Base-by-base conservation (phyloP, 768 basidiomycete species). In the Mycena rosella region DNA sequence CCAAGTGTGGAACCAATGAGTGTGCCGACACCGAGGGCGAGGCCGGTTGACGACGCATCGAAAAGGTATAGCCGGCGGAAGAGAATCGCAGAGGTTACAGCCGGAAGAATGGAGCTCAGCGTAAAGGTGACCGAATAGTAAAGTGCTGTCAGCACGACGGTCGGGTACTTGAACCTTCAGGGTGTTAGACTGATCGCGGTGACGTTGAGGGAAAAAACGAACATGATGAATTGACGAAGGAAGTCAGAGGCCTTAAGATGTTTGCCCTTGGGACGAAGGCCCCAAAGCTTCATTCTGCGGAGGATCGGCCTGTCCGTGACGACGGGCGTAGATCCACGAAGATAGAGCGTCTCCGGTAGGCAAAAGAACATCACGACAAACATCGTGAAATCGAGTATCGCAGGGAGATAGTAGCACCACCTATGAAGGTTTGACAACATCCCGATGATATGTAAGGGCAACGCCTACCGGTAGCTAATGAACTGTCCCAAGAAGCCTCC, bases 361-460 rank as follows among this genome's bases (percentile, higher is more conserved):
- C 80, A 75, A 61, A 82, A 76, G 24, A 82, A 57, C 58, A 78
- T 78, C 22, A 81, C 66, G n/a, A 77, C 34, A 44, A 83, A 77
- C 73, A 82, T 76, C 62, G 65, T 54, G 69, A 77, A 80, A 67
- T 83, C 80, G n/a, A 83, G 66, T n/a, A 84, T 83, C n/a, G 80
- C 78, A 29, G 81, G 78, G 17, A 80, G 73, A 76, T 80, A 84
- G 63, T 84, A 84, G 61, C 82, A 83, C 84, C 83, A 83, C 47
- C 82, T 74, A 15, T 3, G 17, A 5, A 26, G 40, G 9, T 34
- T 24, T 17, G 3, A 63, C n/a, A 5, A 5, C 15, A 34, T 44
- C 14, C 3, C 11, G n/a, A 17, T 34, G 17, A 38, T 22, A 24
- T 24, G 2, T 11, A 20, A 40, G 4, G 8, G 7, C 1, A 15